phyloP scores from a whole-genome alignment of 2,329 filamentous ascomycete species.

The Aspergillaceae sp. region DNA sequence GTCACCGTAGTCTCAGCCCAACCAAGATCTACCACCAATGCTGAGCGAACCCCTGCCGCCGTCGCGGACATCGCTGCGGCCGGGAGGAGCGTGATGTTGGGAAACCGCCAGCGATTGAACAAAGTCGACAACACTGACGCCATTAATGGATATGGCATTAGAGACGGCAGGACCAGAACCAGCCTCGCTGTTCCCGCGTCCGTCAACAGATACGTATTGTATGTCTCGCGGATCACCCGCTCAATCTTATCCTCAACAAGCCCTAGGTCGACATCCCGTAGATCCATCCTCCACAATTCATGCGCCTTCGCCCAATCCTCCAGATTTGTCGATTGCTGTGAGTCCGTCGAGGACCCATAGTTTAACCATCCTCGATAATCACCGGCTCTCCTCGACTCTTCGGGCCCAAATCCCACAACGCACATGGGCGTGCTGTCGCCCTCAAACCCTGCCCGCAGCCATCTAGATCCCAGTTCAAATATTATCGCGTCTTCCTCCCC shows the following conservation, averaged over 20 bases:
- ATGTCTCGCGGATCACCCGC: slow-evolving; percentile 68
- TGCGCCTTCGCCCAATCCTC: slow-evolving; percentile 40
- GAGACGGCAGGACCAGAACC: slow-evolving; percentile 66
- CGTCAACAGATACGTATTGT: slow-evolving; percentile 61
- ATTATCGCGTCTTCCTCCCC: slow-evolving; percentile 78
- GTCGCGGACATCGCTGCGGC: slow-evolving; percentile 64
- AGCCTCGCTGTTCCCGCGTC: slow-evolving; percentile 62
- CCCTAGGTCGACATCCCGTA: slow-evolving; percentile 64
- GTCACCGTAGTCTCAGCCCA: slow-evolving; percentile 87
- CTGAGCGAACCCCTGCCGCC: slow-evolving; percentile 76
- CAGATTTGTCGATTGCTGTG: slow-evolving; percentile 21
- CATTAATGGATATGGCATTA: slow-evolving; percentile 68
- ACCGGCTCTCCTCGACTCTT: slow-evolving; percentile 66
- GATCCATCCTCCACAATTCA: slow-evolving; percentile 71
- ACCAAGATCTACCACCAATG: slow-evolving; percentile 78
- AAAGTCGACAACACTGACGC: slow-evolving; percentile 67
- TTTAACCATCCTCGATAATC: slow-evolving; percentile 68
- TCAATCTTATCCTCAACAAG: slow-evolving; percentile 83
- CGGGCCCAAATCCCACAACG: slow-evolving; percentile 62
- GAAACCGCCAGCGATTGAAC: slow-evolving; percentile 71
- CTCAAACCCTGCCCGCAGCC: slow-evolving; percentile 74
- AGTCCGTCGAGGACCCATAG: slow-evolving; percentile 44
- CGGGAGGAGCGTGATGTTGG: slow-evolving; percentile 72
- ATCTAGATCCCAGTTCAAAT: slow-evolving; percentile 72
- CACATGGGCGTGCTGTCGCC: slow-evolving; percentile 70